These are phyloP conservation scores for Teratosphaeria epicoccoides DNA, from an alignment of 2,329 filamentous ascomycete species.

Conservation along the genomic window DNA sequence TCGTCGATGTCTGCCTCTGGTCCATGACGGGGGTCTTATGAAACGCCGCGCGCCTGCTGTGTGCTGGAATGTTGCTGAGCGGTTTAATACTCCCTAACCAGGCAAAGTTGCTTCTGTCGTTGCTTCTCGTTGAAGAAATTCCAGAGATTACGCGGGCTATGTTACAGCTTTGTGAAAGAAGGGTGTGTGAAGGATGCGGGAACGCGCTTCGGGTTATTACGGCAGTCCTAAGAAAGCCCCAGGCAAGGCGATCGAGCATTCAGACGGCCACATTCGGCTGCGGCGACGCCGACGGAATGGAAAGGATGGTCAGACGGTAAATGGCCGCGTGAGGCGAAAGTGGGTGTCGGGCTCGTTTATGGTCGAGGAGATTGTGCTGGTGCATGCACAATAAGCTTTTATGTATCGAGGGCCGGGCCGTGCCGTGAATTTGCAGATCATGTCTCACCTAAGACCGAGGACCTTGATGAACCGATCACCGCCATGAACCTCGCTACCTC, in stretches of 20 bases:
- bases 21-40: conserved; percentile 4
- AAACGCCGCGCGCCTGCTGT: not conserved
- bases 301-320: not conserved
- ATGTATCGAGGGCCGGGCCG: not conserved
- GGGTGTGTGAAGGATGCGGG: not conserved
- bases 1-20: conserved; percentile 9
- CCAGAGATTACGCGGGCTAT: not conserved
- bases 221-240: conserved; percentile 3
- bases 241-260: conserved; percentile 5
- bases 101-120: not conserved
- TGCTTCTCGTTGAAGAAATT: not conserved
- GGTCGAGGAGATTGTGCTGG: not conserved
- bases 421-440: too few species aligned
- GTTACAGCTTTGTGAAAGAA: not conserved
- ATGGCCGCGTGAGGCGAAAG: not conserved
- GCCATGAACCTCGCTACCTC: too few species aligned
- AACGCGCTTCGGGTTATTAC: not conserved
- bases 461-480: too few species aligned
- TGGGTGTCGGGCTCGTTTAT: not conserved
- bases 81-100: too few species aligned
- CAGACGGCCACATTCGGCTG: conserved; percentile 3
- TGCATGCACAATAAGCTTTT: not conserved
- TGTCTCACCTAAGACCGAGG: too few species aligned
- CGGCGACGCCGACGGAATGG: not conserved
- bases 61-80: not conserved